A percentile compares a stretch with the other conserved stretches of the same genome.
These are phyloP conservation scores for Somion occarium DNA, from an alignment of 1,284 basidiomycete species.

Conservation along the genomic window DNA sequence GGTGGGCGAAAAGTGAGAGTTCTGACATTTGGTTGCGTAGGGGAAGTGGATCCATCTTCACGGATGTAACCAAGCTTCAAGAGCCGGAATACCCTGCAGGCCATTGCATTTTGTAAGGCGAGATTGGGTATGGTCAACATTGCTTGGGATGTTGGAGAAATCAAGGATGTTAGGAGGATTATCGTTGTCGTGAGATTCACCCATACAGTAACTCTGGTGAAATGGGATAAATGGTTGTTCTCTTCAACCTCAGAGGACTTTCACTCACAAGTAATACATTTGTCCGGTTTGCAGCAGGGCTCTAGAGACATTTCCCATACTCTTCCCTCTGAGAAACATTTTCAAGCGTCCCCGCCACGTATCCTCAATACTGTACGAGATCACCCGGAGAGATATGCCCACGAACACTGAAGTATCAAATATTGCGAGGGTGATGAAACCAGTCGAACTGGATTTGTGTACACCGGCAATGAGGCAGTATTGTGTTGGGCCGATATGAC, in stretches of 20 bases:
- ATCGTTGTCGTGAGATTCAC: slow-evolving; percentile 17
- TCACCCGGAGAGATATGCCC: slow-evolving; percentile 18
- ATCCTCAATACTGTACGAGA: slow-evolving; percentile 1
- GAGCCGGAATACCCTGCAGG: slow-evolving; percentile 23
- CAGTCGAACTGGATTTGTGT: slow-evolving; percentile 16
- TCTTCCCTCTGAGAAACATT: not conserved
- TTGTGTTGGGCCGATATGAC: slow-evolving; percentile 20
- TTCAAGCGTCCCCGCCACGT: not conserved
- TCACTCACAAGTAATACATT: slow-evolving; percentile 6
- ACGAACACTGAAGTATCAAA: slow-evolving; percentile 20
- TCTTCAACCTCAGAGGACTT: not conserved
- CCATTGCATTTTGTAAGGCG: slow-evolving; percentile 25
- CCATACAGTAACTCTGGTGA: slow-evolving; percentile 18
- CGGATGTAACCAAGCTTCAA: slow-evolving; percentile 18
- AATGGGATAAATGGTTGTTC: not conserved
- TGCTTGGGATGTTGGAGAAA: slow-evolving; percentile 13
- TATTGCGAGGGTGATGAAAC: slow-evolving; percentile 19
- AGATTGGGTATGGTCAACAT: slow-evolving; percentile 21
- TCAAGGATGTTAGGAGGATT: slow-evolving; percentile 16
- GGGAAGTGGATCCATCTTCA: too few relatives aligned
- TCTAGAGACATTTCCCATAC: not conserved
- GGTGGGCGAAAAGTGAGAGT: too few relatives aligned
- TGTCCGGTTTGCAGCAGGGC: slow-evolving; percentile 1
- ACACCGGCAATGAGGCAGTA: slow-evolving; percentile 15
- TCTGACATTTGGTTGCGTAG: too few relatives aligned